Evolutionary conservation across 2,329 filamentous ascomycete genomes (phyloP), one percentile per base, ranked within the genome.

Genomic region (Atkinsonella texensis): DNA sequence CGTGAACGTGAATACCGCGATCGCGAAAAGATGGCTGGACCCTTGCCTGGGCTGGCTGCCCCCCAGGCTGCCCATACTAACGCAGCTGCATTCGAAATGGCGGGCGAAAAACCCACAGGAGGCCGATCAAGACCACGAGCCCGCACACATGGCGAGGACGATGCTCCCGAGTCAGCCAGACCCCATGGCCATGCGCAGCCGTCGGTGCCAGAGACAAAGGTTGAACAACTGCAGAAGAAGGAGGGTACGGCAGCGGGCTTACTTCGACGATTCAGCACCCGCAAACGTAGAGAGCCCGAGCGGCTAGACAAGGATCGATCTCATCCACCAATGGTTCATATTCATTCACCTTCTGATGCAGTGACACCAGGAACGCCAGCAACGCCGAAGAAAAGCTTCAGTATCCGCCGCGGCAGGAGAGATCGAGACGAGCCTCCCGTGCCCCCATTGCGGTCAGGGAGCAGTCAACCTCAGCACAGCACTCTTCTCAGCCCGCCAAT

Each of bases 71-170:
- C 90, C 10, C 84, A 96, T 66, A 97, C 90, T 15, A 97, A 97
- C 60, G 75, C 85, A 23, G 79, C 83, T 2, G 72, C 86, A 1
- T 95, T 93, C 63, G 90, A 96, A 65, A 85, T 95, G 77, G 83
- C 88, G 0, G 90, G 90, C 17, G 89, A 95, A 68, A 90, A 84
- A 63, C 84, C 87, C 11, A 93, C 87, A 1, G 88, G 89, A 43
- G 87, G 88, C 44, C 78, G 91, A 54, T 84, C 87, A 35, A 79
- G 93, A 48, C 89, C 90, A 8, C 80, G 93, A 47, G 89, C 93
- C 38, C 80, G 93, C 57, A 97, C 93, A 0, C 91, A 97, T 62
- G 93, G 91, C 15, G 93, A 97, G 67, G 91, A 97, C 56, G 93
- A 98, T 53, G 78, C 88, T 11, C 77, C 83, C 0, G 87, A 95